These are phyloP conservation scores for Diaporthe sp. DNA, from an alignment of 2,329 filamentous ascomycete genomes.

Conservation along the genomic window DNA sequence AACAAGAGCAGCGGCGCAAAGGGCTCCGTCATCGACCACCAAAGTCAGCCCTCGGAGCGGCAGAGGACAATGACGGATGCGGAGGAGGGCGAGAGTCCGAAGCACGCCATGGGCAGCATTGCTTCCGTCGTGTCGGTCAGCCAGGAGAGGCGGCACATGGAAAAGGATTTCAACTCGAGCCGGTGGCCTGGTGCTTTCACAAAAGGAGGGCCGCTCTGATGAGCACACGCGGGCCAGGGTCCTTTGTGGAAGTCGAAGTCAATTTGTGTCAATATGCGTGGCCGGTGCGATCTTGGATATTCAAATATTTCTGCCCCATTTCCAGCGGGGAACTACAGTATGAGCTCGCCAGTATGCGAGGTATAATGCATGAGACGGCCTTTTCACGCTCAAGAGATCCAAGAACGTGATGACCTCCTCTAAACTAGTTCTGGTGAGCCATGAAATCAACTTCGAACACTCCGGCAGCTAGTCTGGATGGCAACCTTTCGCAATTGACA, in stretches of 20 bases:
- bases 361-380: background rate
- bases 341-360: background rate
- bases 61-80: background rate
- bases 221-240: background rate
- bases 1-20: slow-evolving; percentile 12
- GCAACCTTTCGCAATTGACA: background rate
- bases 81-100: background rate
- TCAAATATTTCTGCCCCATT: background rate
- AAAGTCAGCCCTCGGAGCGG: background rate
- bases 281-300: background rate
- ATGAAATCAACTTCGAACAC: background rate
- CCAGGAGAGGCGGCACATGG: slow-evolving; percentile 9
- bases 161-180: slow-evolving; percentile 22
- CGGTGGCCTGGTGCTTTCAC: background rate
- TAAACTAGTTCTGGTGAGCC: background rate
- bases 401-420: too few relatives aligned
- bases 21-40: background rate
- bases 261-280: background rate
- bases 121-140: slow-evolving; percentile 11
- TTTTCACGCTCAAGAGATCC: background rate
- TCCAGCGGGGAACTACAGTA: background rate
- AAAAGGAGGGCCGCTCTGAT: background rate
- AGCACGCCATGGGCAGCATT: background rate
- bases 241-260: background rate
- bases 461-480: background rate